Percentiles rank a stretch among this genome's conserved stretches.
These are phyloP conservation scores for Evernia prunastri DNA, from an alignment of 495 filamentous ascomycete species.

Conservation along the genomic window DNA sequence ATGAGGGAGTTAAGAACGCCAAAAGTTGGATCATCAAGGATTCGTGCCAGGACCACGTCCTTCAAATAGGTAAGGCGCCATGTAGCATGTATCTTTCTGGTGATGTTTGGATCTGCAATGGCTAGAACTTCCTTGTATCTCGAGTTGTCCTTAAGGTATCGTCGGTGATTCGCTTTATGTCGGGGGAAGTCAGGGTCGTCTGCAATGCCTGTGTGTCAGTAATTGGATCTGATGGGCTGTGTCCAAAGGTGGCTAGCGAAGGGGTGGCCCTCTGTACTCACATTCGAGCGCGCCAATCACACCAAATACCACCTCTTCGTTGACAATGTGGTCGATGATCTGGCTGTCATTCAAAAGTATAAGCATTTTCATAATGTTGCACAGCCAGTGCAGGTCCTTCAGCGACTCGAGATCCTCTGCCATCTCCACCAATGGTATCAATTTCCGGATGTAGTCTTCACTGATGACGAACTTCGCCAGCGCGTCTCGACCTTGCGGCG, in stretches of 20 bases:
- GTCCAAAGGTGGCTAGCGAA: background rate
- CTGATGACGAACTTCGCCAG: conserved; percentile 77
- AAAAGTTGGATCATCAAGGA: conserved; percentile 95
- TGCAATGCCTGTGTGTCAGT: conserved; percentile 30
- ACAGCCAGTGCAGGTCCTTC: conserved; percentile 77
- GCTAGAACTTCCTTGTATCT: conserved; percentile 94
- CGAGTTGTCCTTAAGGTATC: conserved; percentile 81
- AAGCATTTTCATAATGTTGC: conserved; percentile 96
- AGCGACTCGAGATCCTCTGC: conserved; percentile 90
- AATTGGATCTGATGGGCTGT: background rate
- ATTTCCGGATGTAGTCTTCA: conserved; percentile 80
- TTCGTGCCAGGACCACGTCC: conserved; percentile 92
- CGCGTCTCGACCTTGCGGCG: conserved; percentile 74
- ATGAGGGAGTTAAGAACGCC: conserved; percentile 96
- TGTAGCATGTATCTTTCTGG: conserved; percentile 89
- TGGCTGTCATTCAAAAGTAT: conserved; percentile 89
- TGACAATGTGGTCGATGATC: conserved; percentile 90
- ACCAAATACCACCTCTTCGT: conserved; percentile 79
- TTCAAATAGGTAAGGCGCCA: conserved; percentile 98
- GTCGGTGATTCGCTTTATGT: conserved; percentile 95
- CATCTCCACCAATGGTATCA: conserved; percentile 74
- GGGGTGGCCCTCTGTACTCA: conserved; percentile 33
- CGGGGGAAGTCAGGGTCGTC: conserved; percentile 98
- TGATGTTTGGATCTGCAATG: conserved; percentile 73
- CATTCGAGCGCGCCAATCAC: conserved; percentile 96